These are phyloP conservation scores for Monilinia fructigena DNA, from an alignment of 2,329 filamentous ascomycete species.

Conservation along the genomic window DNA sequence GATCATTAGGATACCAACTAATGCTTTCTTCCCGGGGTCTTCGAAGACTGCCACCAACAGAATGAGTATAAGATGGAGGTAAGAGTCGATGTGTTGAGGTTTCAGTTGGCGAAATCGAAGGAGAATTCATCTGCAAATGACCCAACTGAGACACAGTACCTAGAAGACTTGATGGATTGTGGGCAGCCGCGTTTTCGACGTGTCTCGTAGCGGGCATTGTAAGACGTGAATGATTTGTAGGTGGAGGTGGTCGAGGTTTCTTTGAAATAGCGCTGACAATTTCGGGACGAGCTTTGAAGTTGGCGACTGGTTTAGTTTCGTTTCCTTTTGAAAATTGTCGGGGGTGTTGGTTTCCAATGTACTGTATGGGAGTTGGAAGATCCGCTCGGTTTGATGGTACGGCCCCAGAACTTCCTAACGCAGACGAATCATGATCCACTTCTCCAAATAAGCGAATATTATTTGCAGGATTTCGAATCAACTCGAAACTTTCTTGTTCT, in stretches of 20 bases:
- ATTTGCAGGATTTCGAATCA: slow-evolving; percentile 21
- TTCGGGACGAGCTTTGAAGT: slow-evolving; percentile 4
- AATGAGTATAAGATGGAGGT: slow-evolving; percentile 23
- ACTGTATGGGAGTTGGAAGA: slow-evolving; percentile 32
- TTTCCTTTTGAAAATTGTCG: slow-evolving; percentile 20
- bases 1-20: slow-evolving; percentile 33
- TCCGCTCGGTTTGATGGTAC: slow-evolving; percentile 36
- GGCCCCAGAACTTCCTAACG: slow-evolving; percentile 38
- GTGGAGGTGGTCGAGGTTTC: slow-evolving; percentile 25
- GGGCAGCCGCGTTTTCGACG: slow-evolving; percentile 18
- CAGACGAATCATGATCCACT: slow-evolving; percentile 36
- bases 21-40: slow-evolving; percentile 36
- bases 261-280: slow-evolving; percentile 19
- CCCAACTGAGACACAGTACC: slow-evolving; percentile 40
- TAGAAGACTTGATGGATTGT: slow-evolving; percentile 36
- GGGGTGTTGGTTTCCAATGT: slow-evolving; percentile 6
- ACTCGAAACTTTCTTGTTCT: slow-evolving; percentile 29
- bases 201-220: slow-evolving; percentile 14
- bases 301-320: slow-evolving; percentile 12
- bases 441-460: slow-evolving; percentile 39
- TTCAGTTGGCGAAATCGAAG: slow-evolving; percentile 28
- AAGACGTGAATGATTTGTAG: slow-evolving; percentile 22
- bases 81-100: slow-evolving; percentile 23
- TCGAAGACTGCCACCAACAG: slow-evolving; percentile 34
- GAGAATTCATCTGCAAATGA: slow-evolving; percentile 39